A percentile compares a stretch with the other conserved stretches of the same genome.
phyloP scores from a whole-genome alignment of 768 basidiomycete genomes.

The Piloderma croceum region DNA sequence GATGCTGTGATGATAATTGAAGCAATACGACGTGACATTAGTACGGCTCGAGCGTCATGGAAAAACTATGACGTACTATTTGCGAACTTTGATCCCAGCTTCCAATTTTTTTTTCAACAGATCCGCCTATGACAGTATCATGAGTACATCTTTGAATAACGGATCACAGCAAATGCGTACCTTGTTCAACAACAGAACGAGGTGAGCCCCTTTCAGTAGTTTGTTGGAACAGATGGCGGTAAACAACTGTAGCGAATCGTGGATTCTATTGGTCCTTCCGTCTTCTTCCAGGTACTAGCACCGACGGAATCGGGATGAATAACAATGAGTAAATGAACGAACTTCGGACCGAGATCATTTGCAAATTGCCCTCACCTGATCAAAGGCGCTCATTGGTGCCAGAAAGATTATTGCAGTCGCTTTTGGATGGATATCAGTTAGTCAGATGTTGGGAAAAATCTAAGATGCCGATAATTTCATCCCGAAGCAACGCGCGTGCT shows the following conservation, averaged over 20 bases:
- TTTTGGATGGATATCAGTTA: too few species aligned
- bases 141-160: not conserved
- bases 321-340: not conserved
- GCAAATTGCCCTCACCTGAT: constrained; percentile 51
- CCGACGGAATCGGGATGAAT: not conserved
- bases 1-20: too few species aligned
- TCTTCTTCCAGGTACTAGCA: constrained; percentile 80
- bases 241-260: constrained; percentile 78
- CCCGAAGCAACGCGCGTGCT: not conserved
- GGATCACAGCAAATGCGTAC: constrained; percentile 28
- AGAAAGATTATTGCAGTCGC: constrained; percentile 83
- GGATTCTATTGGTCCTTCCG: constrained; percentile 68
- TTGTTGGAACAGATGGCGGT: constrained; percentile 70
- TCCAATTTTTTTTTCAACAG: constrained; percentile 67
- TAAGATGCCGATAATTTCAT: constrained; percentile 6
- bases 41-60: too few species aligned
- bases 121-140: constrained; percentile 47
- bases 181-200: constrained; percentile 78
- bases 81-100: constrained; percentile 60
- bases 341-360: not conserved
- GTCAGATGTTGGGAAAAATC: constrained; percentile 11
- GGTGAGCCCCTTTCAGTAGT: constrained; percentile 64
- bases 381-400: constrained; percentile 82
- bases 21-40: too few species aligned
- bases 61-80: constrained; percentile 53